Base-by-base conservation (phyloP, 257 asterid species). In the Gentiana dahurica region DNA sequence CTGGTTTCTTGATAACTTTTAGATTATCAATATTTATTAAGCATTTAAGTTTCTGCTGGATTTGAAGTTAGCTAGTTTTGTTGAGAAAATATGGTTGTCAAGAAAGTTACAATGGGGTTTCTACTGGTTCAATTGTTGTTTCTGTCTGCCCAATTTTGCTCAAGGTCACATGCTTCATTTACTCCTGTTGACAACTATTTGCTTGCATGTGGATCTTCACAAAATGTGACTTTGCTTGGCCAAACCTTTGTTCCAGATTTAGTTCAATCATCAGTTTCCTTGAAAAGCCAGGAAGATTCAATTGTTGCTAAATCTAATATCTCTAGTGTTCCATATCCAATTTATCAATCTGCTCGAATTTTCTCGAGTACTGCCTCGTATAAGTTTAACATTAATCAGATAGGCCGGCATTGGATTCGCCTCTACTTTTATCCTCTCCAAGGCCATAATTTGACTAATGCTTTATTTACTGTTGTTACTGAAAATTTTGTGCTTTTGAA, bases 381-480 rank as follows among this genome's bases (percentile, higher is more conserved):
- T 48, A 64, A 58, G 59, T 76, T 76, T 49, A 64, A 65, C 36
- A 66, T 76, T 59, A 55, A 64, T 62, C 52, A 66, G 52, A 65
- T 63, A 61, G 82, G 82, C 34, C 57, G 70, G 53, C 82, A 76
- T 58, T 76, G 82, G 82, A 34, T 76, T 51, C 79, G 82, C 57
- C 82, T 76, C 36, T 76, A 76, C 53, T 76, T 76, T 44, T 72
- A 66, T 44, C 82, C 82, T 3, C 58, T 76, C 45, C 76, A 71
- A 0, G 76, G 67, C 57, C 68, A 66, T 59, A 61, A 76, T 66
- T 58, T 76, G 67, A 59, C 68, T 0, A 64, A 78, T 44, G 79
- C 82, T 24, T 59, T 74, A 4, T 69, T 76, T 54, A 69, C 82
- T 35, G 69, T 76, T 41, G 78, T 73, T 13, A 69, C 82, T 0